Base-by-base conservation (phyloP, 257 asterid species). In the Salvia hispanica region DNA sequence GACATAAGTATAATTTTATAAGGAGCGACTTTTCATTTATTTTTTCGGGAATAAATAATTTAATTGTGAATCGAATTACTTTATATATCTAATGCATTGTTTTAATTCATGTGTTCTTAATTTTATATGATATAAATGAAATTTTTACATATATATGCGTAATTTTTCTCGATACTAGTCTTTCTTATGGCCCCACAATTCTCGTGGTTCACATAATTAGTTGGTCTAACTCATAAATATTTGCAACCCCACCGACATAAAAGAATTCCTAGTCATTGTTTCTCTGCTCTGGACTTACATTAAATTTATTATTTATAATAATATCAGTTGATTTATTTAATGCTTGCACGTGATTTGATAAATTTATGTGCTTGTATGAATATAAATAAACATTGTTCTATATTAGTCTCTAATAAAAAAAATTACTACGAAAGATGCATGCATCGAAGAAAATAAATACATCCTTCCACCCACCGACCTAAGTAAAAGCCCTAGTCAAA, bases 121-220 rank as follows among this genome's bases (percentile, higher is more conserved):
- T 25, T 25, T 25, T 25, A n/a, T 25, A 25, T 25, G 31, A 25
- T 25, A 25, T 25, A 25, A 25, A 25, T 25, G 31, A 25, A 25
- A 25, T 25, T 4, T 4, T 4, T 37, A 28, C 0, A 40, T 39
- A 36, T 18, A 53, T 7, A 57, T 4, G 50, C 44, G 71, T 64
- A 13, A 25, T 25, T 25, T 25, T 25, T 25, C 31, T 0, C 31
- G 31, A 56, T 40, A 14, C 16, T 70, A 53, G 25, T 58, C 50
- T 54, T 63, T 72, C 77, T 72, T 71, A 68, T 75, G 84, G 72
- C 53, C 80, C 61, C 40, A 43, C 63, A 51, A 42, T 54, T 43
- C 44, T 45, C 46, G 72, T 70, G 68, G 68, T 59, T 68, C 76
- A 58, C 78, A 68, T 60, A 61, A 47, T 70, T 54, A 21, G 63